Percentiles rank a stretch among this genome's conserved stretches.
These are phyloP conservation scores for Rosellinia necatrix DNA, from an alignment of 2,329 filamentous ascomycete genomes.

Conservation along the genomic window DNA sequence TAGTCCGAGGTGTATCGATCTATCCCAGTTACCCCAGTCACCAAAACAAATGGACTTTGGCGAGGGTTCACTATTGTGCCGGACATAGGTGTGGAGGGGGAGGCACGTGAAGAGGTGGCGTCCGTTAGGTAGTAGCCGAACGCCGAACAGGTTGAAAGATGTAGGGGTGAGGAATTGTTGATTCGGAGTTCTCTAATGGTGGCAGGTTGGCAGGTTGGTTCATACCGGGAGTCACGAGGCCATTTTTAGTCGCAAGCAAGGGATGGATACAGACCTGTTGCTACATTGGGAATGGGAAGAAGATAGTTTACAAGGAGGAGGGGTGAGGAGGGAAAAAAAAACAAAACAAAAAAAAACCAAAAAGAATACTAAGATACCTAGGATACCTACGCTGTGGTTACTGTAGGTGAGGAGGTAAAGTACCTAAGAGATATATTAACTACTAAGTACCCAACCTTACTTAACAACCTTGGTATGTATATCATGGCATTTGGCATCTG, in stretches of 20 bases:
- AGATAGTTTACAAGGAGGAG: not conserved
- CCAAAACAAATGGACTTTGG: not conserved
- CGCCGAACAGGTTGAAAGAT: not conserved
- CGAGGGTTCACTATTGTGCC: slow-evolving; percentile 1
- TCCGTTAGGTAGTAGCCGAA: not conserved
- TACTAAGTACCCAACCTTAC: too few species aligned
- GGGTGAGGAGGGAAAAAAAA: slow-evolving; percentile 5
- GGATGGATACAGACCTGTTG: slow-evolving; percentile 16
- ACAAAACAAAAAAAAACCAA: too few species aligned
- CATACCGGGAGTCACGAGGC: slow-evolving; percentile 23
- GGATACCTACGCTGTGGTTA: too few species aligned
- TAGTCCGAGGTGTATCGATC: too few species aligned
- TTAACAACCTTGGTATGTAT: too few species aligned
- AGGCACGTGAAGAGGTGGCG: slow-evolving; percentile 19
- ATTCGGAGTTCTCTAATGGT: not conserved
- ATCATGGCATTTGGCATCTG: not conserved
- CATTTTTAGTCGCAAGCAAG: slow-evolving; percentile 25
- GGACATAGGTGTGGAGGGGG: not conserved
- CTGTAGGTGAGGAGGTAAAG: not conserved
- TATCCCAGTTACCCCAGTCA: not conserved
- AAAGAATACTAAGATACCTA: too few species aligned
- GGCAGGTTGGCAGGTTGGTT: slow-evolving; percentile 5
- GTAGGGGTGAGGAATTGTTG: slow-evolving; percentile 1
- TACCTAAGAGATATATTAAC: too few species aligned
- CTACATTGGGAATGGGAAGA: slow-evolving; percentile 18